Base-by-base conservation (phyloP, 2,329 filamentous ascomycete species). In the Botrytis hyacinthi region DNA sequence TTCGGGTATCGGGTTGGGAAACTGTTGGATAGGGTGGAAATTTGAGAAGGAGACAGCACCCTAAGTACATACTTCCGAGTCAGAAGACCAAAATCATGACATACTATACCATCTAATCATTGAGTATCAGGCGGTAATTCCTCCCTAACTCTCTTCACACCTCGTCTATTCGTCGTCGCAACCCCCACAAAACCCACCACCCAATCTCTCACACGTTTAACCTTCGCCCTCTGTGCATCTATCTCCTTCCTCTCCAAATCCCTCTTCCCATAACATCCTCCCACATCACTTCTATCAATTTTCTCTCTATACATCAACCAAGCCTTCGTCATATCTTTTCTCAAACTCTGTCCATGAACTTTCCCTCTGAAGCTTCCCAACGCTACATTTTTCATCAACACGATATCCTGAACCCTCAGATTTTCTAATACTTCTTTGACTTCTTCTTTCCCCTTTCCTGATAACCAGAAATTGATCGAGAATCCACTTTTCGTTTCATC, bases 401-500 rank as follows among this genome's bases (percentile, higher is more conserved):
- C 85, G 1, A 97, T 88, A 79, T 98, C 94, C 78, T 92, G 91
- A 0, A 89, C 84, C 63, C 90, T 86, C 46, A 97, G 83, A 0
- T 80, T 82, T 1, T 83, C 81, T 16, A 87, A 78, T 14, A 75
- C 67, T 35, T 44, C 73, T 42, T 71, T 78, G 54, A 76, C 76
- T 71, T 69, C 75, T 59, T 75, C 79, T 72, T 81, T 80, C n/a
- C 65, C 76, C 57, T 51, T 76, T 62, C 76, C 75, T 4, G 86
- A 83, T 2, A 97, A 84, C 95, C 95, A 98, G 81, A 97, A 94
- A 4, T 92, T 95, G 72, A 98, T 86, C 42, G 87, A 89, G 82
- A 98, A 97, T 3, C 92, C 92, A 0, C 93, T 89, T 76, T 87
- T 89, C 0, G 94, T 97, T 70, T 97, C 93, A 81, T 98, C 95